Percentiles rank a stretch among this genome's conserved stretches.
Conservation (phyloP, 257 asterid genomes). For the Gentiana dahurica region DNA sequence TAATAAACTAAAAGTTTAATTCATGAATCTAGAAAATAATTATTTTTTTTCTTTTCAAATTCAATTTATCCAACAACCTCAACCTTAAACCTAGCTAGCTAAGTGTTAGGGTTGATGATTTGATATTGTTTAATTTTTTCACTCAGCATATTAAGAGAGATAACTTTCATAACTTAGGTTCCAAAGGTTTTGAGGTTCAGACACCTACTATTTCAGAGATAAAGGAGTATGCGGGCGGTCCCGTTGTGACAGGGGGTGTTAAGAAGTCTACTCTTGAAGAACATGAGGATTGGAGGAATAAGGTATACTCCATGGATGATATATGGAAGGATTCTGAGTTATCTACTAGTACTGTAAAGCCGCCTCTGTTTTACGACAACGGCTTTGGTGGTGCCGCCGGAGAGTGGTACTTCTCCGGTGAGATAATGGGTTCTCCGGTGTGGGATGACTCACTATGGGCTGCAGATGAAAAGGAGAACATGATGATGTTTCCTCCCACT, state of each 20-base stretch:
- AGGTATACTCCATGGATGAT: constrained; percentile 66
- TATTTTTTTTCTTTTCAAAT: too few species aligned
- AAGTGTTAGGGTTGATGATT: too few species aligned
- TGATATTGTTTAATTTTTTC: too few species aligned
- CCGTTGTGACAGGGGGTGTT: constrained; percentile 48
- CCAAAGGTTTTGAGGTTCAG: too few species aligned
- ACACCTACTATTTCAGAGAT: too few species aligned
- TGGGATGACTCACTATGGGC: constrained; percentile 63
- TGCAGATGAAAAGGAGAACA: constrained; percentile 34
- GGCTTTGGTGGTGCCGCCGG: constrained; percentile 3
- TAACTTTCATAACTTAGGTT: constrained; percentile 44
- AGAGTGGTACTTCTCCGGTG: constrained; percentile 16
- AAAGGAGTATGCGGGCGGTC: constrained; percentile 45
- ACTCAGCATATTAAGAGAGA: constrained; percentile 17
- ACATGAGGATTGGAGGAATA: constrained; percentile 9
- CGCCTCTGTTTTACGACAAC: constrained; percentile 3
- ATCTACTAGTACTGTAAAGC: constrained; percentile 30
- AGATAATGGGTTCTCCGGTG: constrained; percentile 31
- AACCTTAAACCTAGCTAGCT: too few species aligned
- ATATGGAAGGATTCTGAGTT: constrained; percentile 76
- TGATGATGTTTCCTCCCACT: constrained; percentile 26
- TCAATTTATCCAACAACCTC: too few species aligned
- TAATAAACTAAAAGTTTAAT: too few species aligned
- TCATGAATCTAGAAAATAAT: too few species aligned
- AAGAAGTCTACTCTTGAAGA: constrained; percentile 4